phyloP scores from a whole-genome alignment of 192 early-diverging fungal genomes.

The Coemansia reversa region DNA sequence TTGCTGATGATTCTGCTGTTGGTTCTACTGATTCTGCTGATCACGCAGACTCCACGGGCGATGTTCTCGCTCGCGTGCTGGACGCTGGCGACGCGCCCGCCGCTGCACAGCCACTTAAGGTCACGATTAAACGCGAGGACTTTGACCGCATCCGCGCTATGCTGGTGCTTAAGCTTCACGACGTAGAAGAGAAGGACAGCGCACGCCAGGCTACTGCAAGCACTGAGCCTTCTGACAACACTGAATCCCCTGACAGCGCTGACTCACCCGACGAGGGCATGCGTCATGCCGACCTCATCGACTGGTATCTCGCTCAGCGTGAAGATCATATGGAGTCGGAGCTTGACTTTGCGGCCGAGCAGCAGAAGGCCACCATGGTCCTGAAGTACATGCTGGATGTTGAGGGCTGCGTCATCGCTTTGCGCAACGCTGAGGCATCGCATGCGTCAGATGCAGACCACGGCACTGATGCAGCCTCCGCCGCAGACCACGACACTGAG shows the following conservation, averaged over 20 bases:
- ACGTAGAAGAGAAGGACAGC: constrained; percentile 22
- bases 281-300: constrained; percentile 59
- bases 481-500: constrained; percentile 9
- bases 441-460: background rate
- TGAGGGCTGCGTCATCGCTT: constrained; percentile 57
- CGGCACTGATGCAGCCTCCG: too few species aligned
- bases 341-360: constrained; percentile 61
- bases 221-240: too few species aligned
- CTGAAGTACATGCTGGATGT: constrained; percentile 65
- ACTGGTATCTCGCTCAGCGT: constrained; percentile 71
- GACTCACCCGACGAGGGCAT: constrained; percentile 40
- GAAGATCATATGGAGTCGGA: constrained; percentile 64
- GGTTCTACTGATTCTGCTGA: constrained; percentile 23
- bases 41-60: background rate
- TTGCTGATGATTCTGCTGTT: constrained; percentile 57
- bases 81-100: background rate
- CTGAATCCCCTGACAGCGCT: background rate
- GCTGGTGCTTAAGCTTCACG: constrained; percentile 52
- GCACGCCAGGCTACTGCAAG: background rate
- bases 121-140: constrained; percentile 64
- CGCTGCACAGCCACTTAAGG: constrained; percentile 15
- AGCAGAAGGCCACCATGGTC: constrained; percentile 64
- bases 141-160: constrained; percentile 58
- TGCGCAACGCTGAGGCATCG: constrained; percentile 16
- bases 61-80: constrained; percentile 24